phyloP scores from a whole-genome alignment of 768 basidiomycete species.

The Pisolithus marmoratus region DNA sequence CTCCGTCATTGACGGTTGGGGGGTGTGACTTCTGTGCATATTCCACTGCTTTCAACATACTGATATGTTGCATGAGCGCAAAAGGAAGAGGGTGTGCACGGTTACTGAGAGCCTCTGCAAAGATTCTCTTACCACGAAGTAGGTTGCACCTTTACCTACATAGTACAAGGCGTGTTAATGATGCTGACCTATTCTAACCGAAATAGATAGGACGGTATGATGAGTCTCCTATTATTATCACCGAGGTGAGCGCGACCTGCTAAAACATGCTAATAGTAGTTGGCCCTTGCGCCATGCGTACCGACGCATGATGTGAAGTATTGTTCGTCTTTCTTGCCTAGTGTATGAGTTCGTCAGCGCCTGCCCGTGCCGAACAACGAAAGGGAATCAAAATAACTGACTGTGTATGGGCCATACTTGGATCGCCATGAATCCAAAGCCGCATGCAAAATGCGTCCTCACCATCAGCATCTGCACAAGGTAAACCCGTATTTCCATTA shows the following conservation, averaged over 20 bases:
- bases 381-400: slow-evolving; percentile 3
- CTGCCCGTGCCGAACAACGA: too few relatives aligned
- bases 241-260: not conserved
- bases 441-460: slow-evolving; percentile 26
- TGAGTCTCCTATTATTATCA: not conserved
- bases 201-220: too few relatives aligned
- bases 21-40: too few relatives aligned
- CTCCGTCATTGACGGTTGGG: too few relatives aligned
- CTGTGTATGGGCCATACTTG: slow-evolving; percentile 1
- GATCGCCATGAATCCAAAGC: slow-evolving; percentile 2
- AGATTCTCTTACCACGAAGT: too few relatives aligned
- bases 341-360: not conserved
- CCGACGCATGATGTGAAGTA: not conserved
- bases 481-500: not conserved
- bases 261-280: not conserved
- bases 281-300: not conserved
- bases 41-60: too few relatives aligned
- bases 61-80: too few relatives aligned
- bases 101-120: too few relatives aligned
- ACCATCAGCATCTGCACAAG: slow-evolving; percentile 16
- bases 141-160: too few relatives aligned
- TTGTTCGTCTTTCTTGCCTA: not conserved
- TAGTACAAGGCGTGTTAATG: too few relatives aligned
- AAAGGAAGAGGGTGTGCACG: too few relatives aligned
- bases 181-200: too few relatives aligned